Conservation (phyloP, 2,329 filamentous ascomycete species). For the Neofusicoccum sp. region DNA sequence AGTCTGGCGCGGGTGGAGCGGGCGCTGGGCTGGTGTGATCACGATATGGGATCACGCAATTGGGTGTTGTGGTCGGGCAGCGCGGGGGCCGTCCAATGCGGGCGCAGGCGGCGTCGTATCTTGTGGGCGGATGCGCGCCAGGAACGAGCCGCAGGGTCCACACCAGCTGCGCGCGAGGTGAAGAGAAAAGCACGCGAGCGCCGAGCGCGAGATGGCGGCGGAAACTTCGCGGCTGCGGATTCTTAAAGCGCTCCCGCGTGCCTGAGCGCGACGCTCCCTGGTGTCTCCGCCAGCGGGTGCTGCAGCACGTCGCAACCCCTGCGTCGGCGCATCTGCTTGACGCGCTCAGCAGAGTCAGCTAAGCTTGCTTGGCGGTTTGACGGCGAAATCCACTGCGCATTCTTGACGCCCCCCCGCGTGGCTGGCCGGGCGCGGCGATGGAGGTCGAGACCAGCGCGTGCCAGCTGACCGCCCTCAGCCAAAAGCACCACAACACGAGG, state of each 20-base stretch:
- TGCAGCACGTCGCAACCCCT: slow-evolving; percentile 3
- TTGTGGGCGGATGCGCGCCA: background rate
- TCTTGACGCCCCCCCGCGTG: background rate
- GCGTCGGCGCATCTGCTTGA: background rate
- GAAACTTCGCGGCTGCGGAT: background rate
- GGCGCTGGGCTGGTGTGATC: slow-evolving; percentile 7
- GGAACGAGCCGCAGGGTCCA: slow-evolving; percentile 7
- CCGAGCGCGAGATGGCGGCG: background rate
- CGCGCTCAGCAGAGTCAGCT: background rate
- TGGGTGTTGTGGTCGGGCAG: background rate
- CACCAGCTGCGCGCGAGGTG: too few species aligned
- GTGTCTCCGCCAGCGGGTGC: slow-evolving; percentile 1
- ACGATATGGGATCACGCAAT: slow-evolving; percentile 14
- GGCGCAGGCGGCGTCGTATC: slow-evolving; percentile 5
- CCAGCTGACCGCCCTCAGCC: background rate
- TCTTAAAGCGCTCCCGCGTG: background rate
- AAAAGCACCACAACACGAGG: background rate
- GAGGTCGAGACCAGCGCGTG: background rate
- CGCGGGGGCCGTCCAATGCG: background rate
- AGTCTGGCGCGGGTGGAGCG: background rate
- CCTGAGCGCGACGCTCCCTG: slow-evolving; percentile 2
- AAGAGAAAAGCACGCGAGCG: background rate
- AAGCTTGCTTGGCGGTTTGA: slow-evolving; percentile 14
- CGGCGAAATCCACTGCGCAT: background rate
- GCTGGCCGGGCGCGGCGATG: background rate